Conservation (phyloP, 441 rosid species). For the Corymbia calophylla region DNA sequence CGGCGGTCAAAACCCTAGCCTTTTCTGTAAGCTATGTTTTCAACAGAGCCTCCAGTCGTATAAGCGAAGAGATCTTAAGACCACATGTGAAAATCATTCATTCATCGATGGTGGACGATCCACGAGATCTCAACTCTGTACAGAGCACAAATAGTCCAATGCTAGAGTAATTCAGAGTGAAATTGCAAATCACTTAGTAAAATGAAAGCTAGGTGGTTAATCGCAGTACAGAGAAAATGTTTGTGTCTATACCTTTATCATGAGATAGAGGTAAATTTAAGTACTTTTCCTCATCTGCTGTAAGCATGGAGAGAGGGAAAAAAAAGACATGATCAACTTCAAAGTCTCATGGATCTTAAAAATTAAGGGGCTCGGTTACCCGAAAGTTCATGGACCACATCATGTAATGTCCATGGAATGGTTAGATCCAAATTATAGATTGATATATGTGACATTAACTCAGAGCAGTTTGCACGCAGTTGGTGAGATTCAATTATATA, state of each 20-base stretch:
- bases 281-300: not conserved
- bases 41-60: not conserved
- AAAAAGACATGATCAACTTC: not conserved
- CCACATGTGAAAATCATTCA: not conserved
- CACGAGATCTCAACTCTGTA: not conserved
- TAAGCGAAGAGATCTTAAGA: not conserved
- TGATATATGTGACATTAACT: rapidly evolving
- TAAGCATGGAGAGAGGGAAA: not conserved
- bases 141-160: not conserved
- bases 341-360: not conserved
- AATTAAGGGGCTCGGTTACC: not conserved
- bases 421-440: rapidly evolving
- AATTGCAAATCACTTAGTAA: not conserved
- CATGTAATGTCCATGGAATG: not conserved
- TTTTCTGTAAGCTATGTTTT: not conserved
- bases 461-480: not conserved
- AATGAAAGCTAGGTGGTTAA: not conserved
- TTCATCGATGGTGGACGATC: not conserved
- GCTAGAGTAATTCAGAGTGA: not conserved
- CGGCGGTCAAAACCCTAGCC: not conserved
- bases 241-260: not conserved
- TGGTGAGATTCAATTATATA: not conserved
- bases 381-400: not conserved
- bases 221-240: not conserved
- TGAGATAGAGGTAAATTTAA: not conserved